Base-by-base conservation (phyloP, 1,284 basidiomycete genomes). In the Microbotryum violaceum region DNA sequence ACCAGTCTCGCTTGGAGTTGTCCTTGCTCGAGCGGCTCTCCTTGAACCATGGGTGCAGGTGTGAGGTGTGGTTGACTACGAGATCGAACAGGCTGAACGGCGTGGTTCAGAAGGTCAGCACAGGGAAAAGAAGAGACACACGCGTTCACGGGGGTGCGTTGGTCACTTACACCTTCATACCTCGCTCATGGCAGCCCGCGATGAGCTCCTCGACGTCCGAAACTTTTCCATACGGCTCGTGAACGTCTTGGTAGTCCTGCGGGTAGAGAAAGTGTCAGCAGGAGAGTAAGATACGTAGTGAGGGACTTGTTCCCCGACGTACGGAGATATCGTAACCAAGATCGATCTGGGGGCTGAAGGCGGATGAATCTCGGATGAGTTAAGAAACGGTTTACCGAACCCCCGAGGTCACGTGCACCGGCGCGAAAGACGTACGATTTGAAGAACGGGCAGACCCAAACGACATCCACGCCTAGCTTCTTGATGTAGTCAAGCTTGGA, bases 401-500 rank as follows among this genome's bases (percentile, higher is more conserved):
- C 8, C 10, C 60, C 61, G 29, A 44, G 33, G 56, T 25, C 16
- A 42, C 49, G 27, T 37, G 29, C n/a, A 50, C 16, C 55, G 12
- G 25, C n/a, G 4, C 6, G 16, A 25, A 48, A 21, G 23, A 33
- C 58, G 27, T 18, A 54, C 59, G 48, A 84, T 56, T 80, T 79
- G 75, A 87, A 89, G 64, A 89, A 86, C 25, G 88, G 87, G 5
- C 79, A 83, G 33, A 89, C 76, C 87, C 87, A 89, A 31, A 89
- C 74, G 2, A 86, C 82, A 70, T 88, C 84, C 23, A 85, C 81
- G 4, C 86, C 87, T 8, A 89, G 78, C 62, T 82, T 79, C 68
- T 83, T 81, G 63, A 89, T 78, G 74, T 89, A 87, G 70, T 85
- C 84, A 12, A 89, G 77, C 57, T 85, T 85, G 33, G 77, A 72